phyloP scores from a whole-genome alignment of 257 asterid genomes.

The Thymus mandschuricus region DNA sequence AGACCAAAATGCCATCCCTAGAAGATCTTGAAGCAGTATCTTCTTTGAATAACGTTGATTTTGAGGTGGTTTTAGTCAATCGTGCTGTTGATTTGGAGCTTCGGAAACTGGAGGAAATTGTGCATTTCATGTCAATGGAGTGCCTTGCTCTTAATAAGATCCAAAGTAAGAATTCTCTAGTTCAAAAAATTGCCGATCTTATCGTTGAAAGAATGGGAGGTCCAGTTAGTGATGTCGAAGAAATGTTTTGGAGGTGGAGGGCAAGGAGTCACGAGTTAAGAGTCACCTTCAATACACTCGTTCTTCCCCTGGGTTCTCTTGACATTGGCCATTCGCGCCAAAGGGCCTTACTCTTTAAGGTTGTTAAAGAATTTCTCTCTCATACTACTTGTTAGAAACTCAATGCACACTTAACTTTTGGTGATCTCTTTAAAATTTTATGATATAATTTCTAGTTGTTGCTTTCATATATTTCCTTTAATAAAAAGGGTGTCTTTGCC shows the following conservation, averaged over 20 bases:
- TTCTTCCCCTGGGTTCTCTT: conserved; percentile 93
- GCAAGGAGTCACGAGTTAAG: conserved; percentile 73
- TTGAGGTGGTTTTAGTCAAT: conserved; percentile 83
- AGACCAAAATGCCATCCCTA: conserved; percentile 81
- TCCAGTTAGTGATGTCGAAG: conserved; percentile 91
- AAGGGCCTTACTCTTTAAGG: conserved; percentile 99
- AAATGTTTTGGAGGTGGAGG: conserved; percentile 82
- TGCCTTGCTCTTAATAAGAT: conserved; percentile 48
- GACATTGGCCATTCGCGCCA: conserved; percentile 98
- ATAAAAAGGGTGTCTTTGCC: not conserved
- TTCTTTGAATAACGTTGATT: conserved; percentile 54
- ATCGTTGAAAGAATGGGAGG: conserved; percentile 97
- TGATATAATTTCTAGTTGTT: not conserved
- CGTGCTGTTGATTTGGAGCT: conserved; percentile 72
- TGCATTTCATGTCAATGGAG: conserved; percentile 60
- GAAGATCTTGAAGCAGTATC: conserved; percentile 75
- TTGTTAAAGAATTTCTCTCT: conserved; percentile 39
- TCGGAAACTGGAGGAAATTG: conserved; percentile 83
- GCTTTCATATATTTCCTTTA: not conserved
- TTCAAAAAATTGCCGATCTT: conserved; percentile 84
- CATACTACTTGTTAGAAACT: conserved; percentile 22
- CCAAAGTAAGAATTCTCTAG: conserved; percentile 50
- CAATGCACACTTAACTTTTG: not conserved
- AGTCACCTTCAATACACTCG: conserved; percentile 51
- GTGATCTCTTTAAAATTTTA: conserved; percentile 1